These are phyloP conservation scores for Choiromyces venosus DNA, from an alignment of 495 filamentous ascomycete species.

Conservation along the genomic window DNA sequence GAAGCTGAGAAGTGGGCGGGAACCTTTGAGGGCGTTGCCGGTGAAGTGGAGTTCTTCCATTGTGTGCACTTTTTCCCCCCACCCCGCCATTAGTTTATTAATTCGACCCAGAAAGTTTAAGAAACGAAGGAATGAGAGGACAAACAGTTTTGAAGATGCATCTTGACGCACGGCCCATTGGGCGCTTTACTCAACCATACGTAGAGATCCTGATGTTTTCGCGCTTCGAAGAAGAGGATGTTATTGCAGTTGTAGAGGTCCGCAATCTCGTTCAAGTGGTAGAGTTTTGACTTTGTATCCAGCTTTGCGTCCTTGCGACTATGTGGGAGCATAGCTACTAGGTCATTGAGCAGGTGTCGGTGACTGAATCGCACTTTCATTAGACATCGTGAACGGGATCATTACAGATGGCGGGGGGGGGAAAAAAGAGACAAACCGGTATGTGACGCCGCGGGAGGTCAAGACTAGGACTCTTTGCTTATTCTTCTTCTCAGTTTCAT, in stretches of 20 bases:
- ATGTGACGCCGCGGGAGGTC: slow-evolving; percentile 81
- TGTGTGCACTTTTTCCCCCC: slow-evolving; percentile 63
- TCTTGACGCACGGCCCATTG: slow-evolving; percentile 90
- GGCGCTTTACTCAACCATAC: slow-evolving; percentile 90
- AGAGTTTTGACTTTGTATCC: slow-evolving; percentile 89
- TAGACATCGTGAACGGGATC: not conserved
- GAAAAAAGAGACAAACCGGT: slow-evolving; percentile 55
- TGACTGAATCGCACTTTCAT: slow-evolving; percentile 53
- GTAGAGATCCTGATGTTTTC: slow-evolving; percentile 91
- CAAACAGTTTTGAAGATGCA: slow-evolving; percentile 64
- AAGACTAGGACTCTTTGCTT: slow-evolving; percentile 84
- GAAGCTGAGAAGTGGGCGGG: slow-evolving; percentile 90
- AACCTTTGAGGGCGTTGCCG: slow-evolving; percentile 93
- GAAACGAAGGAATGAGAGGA: not conserved
- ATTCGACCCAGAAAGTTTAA: not conserved
- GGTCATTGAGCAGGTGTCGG: slow-evolving; percentile 85
- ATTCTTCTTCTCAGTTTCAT: slow-evolving; percentile 51
- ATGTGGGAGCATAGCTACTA: slow-evolving; percentile 84
- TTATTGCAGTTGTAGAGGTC: slow-evolving; percentile 99
- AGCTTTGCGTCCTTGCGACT: slow-evolving; percentile 91
- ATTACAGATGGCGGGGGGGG: not conserved
- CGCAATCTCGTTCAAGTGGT: slow-evolving; percentile 90
- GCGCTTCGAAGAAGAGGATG: slow-evolving; percentile 90
- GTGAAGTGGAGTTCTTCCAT: slow-evolving; percentile 96
- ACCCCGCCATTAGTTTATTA: not conserved